These are phyloP conservation scores for Tritrichomonas musculus DNA, from an alignment of 208 protist species.

Conservation along the genomic window DNA sequence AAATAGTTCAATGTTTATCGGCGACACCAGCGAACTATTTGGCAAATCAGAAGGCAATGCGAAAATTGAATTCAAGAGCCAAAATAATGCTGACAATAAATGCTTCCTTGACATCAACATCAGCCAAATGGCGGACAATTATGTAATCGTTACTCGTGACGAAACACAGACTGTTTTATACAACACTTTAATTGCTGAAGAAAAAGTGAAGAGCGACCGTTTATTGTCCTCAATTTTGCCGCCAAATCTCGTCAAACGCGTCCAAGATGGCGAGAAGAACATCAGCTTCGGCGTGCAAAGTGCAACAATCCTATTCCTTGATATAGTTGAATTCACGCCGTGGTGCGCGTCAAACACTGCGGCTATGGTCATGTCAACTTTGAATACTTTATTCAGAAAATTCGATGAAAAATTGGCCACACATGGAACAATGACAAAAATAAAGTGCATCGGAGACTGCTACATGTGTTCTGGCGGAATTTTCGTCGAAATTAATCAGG, in stretches of 20 bases:
- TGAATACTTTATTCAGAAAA: neutral
- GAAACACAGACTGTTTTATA: neutral
- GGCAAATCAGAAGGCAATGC: neutral
- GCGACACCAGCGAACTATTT: neutral
- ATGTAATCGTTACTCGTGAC: neutral
- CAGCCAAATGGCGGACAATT: neutral
- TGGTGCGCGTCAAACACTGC: neutral
- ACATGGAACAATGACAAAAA: neutral
- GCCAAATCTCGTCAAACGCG: neutral
- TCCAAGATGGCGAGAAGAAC: conserved; percentile 9
- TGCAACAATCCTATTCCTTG: neutral
- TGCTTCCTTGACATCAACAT: neutral
- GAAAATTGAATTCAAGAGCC: neutral
- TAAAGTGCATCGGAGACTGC: conserved; percentile 27
- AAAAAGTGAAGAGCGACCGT: neutral
- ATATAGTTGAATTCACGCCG: conserved; percentile 3
- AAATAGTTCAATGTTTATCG: neutral
- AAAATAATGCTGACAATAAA: neutral
- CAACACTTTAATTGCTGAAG: neutral
- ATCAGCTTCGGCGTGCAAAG: neutral
- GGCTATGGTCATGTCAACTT: neutral
- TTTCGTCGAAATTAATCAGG: conserved; percentile 5
- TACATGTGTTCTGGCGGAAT: neutral
- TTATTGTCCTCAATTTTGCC: neutral
- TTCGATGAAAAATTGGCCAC: neutral